Evolutionary conservation across 2,329 filamentous ascomycete species (phyloP).

Genomic region (Esteya vermicola): DNA sequence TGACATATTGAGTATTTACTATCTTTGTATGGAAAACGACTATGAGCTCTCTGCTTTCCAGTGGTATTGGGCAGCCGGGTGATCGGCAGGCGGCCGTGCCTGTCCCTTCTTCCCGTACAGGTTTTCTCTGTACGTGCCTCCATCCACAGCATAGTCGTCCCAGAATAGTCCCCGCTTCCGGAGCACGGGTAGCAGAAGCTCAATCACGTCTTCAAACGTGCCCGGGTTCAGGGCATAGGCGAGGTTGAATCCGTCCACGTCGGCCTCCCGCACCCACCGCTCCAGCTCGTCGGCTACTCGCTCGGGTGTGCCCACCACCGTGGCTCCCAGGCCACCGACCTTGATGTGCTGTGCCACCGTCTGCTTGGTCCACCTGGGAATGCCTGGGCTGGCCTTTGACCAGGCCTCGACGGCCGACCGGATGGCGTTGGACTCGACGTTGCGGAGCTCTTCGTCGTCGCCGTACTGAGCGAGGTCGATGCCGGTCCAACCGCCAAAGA

Average conservation of each 20-base stretch:
- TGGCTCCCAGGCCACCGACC: slow-evolving; percentile 11
- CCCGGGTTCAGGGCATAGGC: slow-evolving; percentile 31
- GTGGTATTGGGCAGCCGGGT: slow-evolving; percentile 24
- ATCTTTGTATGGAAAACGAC: too few relatives aligned
- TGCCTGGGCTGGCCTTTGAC: slow-evolving; percentile 3
- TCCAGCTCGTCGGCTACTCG: slow-evolving; percentile 56
- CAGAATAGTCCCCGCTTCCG: slow-evolving; percentile 41
- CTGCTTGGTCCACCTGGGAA: slow-evolving; percentile 55
- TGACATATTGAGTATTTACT: too few relatives aligned
- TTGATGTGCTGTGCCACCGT: slow-evolving; percentile 43
- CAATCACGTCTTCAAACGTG: slow-evolving; percentile 50
- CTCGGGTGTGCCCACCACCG: slow-evolving; percentile 47
- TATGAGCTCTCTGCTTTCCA: slow-evolving; percentile 25
- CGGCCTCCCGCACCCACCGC: slow-evolving; percentile 52
- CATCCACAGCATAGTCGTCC: slow-evolving; percentile 23
- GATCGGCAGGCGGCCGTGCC: slow-evolving; percentile 20
- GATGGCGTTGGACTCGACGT: slow-evolving; percentile 25
- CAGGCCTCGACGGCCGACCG: slow-evolving; percentile 14
- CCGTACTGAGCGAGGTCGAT: slow-evolving; percentile 28
- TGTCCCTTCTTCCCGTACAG: slow-evolving; percentile 21
- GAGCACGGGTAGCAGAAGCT: slow-evolving; percentile 49
- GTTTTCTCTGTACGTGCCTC: slow-evolving; percentile 5
- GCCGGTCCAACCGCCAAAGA: slow-evolving; percentile 64
- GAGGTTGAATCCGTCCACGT: slow-evolving; percentile 64
- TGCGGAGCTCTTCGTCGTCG: slow-evolving; percentile 23